These are phyloP conservation scores for Bipolaris sorokiniana DNA, from an alignment of 2,329 filamentous ascomycete genomes.

Conservation along the genomic window DNA sequence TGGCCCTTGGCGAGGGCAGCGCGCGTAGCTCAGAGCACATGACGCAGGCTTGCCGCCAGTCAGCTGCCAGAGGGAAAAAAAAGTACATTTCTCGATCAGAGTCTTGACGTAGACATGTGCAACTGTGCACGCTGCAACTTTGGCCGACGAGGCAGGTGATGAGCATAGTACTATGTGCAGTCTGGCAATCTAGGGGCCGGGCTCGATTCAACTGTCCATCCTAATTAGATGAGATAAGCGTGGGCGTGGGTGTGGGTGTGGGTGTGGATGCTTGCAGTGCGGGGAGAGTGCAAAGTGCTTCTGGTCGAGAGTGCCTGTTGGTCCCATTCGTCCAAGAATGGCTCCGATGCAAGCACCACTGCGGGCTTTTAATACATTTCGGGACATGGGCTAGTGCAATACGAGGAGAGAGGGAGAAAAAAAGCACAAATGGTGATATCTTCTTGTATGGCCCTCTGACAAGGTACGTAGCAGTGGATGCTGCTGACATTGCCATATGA, in stretches of 20 bases:
- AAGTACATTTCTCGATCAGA: background rate
- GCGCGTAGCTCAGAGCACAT: background rate
- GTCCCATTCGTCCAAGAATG: conserved; percentile 18
- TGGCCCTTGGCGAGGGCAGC: background rate
- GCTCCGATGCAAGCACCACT: conserved; percentile 22
- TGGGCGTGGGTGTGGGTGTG: conserved; percentile 7
- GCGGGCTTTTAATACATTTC: conserved; percentile 17
- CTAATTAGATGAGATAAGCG: conserved; percentile 6
- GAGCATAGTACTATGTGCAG: background rate
- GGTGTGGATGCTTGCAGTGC: conserved; percentile 5
- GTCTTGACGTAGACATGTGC: background rate
- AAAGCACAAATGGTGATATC: background rate
- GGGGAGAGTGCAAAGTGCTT: conserved; percentile 10
- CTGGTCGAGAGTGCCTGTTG: conserved; percentile 13
- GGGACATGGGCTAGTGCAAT: conserved; percentile 14
- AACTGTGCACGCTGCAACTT: background rate
- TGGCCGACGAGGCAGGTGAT: background rate
- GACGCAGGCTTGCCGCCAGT: background rate
- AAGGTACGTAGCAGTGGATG: background rate
- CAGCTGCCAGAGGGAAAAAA: background rate
- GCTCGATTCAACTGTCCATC: background rate
- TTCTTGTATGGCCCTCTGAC: background rate
- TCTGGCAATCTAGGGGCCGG: background rate
- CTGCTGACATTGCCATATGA: background rate
- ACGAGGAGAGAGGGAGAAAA: conserved; percentile 14